phyloP scores from a whole-genome alignment of 2,329 filamentous ascomycete species.

The Trichoderma brevicompactum region DNA sequence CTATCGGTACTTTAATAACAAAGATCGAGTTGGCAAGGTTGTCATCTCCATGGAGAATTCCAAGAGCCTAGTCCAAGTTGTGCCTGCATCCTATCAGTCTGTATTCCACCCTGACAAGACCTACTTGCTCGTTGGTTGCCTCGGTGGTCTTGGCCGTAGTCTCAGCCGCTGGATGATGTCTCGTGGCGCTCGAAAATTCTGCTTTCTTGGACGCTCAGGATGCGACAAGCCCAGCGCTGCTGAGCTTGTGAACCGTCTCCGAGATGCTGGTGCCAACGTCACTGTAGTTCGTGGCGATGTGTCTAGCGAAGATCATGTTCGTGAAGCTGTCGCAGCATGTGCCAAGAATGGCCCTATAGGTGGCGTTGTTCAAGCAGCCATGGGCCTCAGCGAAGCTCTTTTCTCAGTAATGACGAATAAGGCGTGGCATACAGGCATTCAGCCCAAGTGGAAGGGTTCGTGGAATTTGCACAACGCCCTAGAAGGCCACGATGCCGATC shows the following conservation, averaged over 20 bases:
- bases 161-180: conserved; percentile 40
- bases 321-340: conserved; percentile 31
- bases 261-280: conserved; percentile 36
- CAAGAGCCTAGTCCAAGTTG: conserved; percentile 14
- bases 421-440: conserved; percentile 36
- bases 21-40: conserved; percentile 39
- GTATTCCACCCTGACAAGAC: conserved; percentile 31
- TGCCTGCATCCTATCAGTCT: not conserved
- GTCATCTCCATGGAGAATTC: conserved; percentile 39
- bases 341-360: conserved; percentile 39
- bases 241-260: conserved; percentile 33
- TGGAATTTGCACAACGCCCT: conserved; percentile 41
- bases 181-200: conserved; percentile 38
- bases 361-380: conserved; percentile 48
- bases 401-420: conserved; percentile 44
- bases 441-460: conserved; percentile 43
- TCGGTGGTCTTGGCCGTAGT: conserved; percentile 41
- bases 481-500: not conserved
- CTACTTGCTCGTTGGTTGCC: conserved; percentile 37
- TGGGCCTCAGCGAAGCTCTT: conserved; percentile 43
- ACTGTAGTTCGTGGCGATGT: conserved; percentile 43
- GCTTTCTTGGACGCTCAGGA: conserved; percentile 33
- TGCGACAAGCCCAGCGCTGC: conserved; percentile 36
- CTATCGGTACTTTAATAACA: conserved; percentile 32
- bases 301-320: conserved; percentile 37